A percentile compares a stretch with the other conserved stretches of the same genome.
These are phyloP conservation scores for Hymenoscyphus fraxineus DNA, from an alignment of 2,329 filamentous ascomycete genomes.

Conservation along the genomic window DNA sequence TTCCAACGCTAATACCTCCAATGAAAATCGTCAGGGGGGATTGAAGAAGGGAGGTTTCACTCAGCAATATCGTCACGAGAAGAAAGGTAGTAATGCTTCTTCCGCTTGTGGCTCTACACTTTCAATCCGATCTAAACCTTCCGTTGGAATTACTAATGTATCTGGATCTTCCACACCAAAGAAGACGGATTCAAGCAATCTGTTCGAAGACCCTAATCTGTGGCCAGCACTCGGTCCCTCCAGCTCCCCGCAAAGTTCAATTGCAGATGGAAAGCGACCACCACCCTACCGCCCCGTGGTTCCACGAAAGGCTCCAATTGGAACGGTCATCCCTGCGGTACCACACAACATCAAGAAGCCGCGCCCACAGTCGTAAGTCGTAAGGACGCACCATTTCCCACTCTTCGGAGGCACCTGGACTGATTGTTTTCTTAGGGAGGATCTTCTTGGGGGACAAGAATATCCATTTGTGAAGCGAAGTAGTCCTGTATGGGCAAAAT, in stretches of 20 bases:
- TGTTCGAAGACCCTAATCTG: slow-evolving; percentile 15
- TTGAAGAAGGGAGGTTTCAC: not conserved
- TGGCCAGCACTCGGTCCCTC: slow-evolving; percentile 24
- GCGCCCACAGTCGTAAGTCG: slow-evolving; percentile 27
- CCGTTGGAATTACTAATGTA: not conserved
- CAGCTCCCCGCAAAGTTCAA: slow-evolving; percentile 17
- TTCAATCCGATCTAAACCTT: not conserved
- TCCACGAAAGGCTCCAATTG: slow-evolving; percentile 14
- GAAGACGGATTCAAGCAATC: slow-evolving; percentile 6
- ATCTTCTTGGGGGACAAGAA: slow-evolving; percentile 11
- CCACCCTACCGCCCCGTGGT: slow-evolving; percentile 8
- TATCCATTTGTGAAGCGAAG: slow-evolving; percentile 26
- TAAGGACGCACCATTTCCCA: slow-evolving; percentile 20
- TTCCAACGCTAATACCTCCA: not conserved
- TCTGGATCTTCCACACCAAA: slow-evolving; percentile 3
- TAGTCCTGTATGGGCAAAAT: slow-evolving; percentile 4
- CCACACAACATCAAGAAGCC: slow-evolving; percentile 19
- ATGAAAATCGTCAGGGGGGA: not conserved
- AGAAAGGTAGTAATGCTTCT: not conserved
- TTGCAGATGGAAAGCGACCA: slow-evolving; percentile 24
- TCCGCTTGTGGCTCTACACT: not conserved
- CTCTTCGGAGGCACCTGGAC: not conserved
- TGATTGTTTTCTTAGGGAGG: slow-evolving; percentile 13
- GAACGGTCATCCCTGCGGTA: slow-evolving; percentile 20
- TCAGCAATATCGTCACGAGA: not conserved